Percentiles rank a stretch among this genome's conserved stretches.
These are phyloP conservation scores for Parasarocladium wereldwijsianum DNA, from an alignment of 2,329 filamentous ascomycete species.

Conservation along the genomic window DNA sequence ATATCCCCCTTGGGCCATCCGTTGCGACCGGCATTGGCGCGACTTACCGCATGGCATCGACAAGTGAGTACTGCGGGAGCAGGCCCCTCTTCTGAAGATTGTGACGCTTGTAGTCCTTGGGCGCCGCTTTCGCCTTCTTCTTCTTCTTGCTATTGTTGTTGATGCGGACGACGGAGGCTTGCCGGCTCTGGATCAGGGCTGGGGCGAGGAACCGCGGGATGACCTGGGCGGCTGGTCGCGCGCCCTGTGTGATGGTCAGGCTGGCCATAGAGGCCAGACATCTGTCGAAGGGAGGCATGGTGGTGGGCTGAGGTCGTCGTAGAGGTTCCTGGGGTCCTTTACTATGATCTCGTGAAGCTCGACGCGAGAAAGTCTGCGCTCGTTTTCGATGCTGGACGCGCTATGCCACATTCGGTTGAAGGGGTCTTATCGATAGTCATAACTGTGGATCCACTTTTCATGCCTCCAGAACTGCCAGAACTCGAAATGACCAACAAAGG, in stretches of 20 bases:
- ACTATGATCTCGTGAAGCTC: constrained; percentile 1
- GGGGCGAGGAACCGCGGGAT: constrained; percentile 37
- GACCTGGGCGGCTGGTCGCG: constrained; percentile 25
- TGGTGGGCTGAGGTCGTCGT: constrained; percentile 1
- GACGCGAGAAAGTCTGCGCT: constrained; percentile 1
- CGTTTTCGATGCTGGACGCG: constrained; percentile 2
- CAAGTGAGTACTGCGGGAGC: constrained; percentile 56
- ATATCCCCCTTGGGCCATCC: no score
- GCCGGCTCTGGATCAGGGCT: constrained; percentile 25
- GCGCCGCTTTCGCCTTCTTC: constrained; percentile 41
- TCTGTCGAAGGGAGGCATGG: constrained; percentile 26
- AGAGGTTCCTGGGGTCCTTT: not conserved
- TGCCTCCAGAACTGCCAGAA: no score
- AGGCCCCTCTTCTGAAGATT: constrained; percentile 46
- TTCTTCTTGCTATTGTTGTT: constrained; percentile 32
- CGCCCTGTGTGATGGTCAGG: constrained; percentile 26
- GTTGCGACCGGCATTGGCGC: no score
- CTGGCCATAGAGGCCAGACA: constrained; percentile 40
- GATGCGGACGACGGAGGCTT: constrained; percentile 24
- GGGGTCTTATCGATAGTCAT: constrained; percentile 2
- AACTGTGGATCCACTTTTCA: no score
- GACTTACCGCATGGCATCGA: constrained; percentile 82
- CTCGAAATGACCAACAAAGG: no score
- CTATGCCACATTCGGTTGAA: constrained; percentile 1
- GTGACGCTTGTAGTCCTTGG: constrained; percentile 53